A percentile compares a stretch with the other conserved stretches of the same genome.
These are phyloP conservation scores for Cicer yamashitae DNA, from an alignment of 306 rosid genomes.

Conservation along the genomic window DNA sequence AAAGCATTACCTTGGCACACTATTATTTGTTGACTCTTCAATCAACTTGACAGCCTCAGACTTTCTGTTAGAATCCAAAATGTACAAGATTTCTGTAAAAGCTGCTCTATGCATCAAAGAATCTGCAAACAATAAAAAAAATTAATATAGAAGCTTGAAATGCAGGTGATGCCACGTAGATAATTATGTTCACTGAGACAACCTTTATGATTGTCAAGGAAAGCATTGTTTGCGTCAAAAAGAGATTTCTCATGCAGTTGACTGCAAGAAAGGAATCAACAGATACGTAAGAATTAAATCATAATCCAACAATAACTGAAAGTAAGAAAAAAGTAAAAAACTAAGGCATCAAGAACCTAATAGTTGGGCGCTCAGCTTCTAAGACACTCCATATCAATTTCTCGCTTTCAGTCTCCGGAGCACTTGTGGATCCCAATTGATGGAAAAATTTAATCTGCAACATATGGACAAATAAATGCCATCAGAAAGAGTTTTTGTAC, in stretches of 20 bases:
- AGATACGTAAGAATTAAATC: slow-evolving; percentile 37
- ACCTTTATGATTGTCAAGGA: slow-evolving; percentile 88
- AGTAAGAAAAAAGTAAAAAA: not conserved
- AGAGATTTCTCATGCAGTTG: slow-evolving; percentile 80
- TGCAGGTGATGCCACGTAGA: slow-evolving; percentile 1
- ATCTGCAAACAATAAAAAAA: slow-evolving; percentile 55
- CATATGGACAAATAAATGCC: slow-evolving; percentile 45
- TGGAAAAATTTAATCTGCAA: slow-evolving; percentile 89
- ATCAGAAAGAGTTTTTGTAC: slow-evolving; percentile 4
- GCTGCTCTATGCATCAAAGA: slow-evolving; percentile 95
- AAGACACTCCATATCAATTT: slow-evolving; percentile 88
- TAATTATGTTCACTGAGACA: slow-evolving; percentile 36
- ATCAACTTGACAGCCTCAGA: slow-evolving; percentile 75
- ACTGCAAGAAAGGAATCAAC: slow-evolving; percentile 56
- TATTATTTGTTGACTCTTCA: slow-evolving; percentile 73
- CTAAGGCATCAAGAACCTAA: slow-evolving; percentile 61
- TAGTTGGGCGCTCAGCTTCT: slow-evolving; percentile 84
- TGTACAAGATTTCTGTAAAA: slow-evolving; percentile 73
- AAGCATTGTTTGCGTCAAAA: slow-evolving; percentile 70
- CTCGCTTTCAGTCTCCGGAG: slow-evolving; percentile 73
- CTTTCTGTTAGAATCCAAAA: slow-evolving; percentile 72
- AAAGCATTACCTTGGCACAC: slow-evolving; percentile 61
- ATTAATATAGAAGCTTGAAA: slow-evolving; percentile 33
- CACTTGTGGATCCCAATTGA: slow-evolving; percentile 70
- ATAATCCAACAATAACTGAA: slow-evolving; percentile 18